A percentile compares a stretch with the other conserved stretches of the same genome.
Conservation (phyloP, 108 stramenopile genomes). For the Seminavis robusta region DNA sequence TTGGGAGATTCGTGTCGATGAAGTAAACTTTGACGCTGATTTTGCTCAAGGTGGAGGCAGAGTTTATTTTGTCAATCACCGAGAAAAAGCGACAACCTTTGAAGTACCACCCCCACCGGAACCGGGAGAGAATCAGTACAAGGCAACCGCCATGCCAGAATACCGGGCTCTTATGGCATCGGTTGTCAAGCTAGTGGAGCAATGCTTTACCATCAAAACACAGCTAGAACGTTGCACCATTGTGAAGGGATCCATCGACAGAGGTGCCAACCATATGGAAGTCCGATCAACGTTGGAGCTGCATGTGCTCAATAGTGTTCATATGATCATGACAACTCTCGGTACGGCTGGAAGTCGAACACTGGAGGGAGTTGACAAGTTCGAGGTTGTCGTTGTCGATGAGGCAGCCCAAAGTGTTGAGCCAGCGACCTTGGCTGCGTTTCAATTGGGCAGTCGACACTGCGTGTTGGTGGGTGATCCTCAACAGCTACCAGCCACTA, state of each 20-base stretch:
- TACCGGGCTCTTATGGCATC: slow-evolving; percentile 56
- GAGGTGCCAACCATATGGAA: slow-evolving; percentile 37
- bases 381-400: slow-evolving; percentile 97
- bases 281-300: slow-evolving; percentile 60
- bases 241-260: slow-evolving; percentile 37
- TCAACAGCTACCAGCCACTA: slow-evolving; percentile 97
- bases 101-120: slow-evolving; percentile 81
- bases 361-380: slow-evolving; percentile 79
- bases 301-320: slow-evolving; percentile 84
- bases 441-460: slow-evolving; percentile 84
- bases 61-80: slow-evolving; percentile 89
- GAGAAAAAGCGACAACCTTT: slow-evolving; percentile 66
- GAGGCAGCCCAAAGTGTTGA: slow-evolving; percentile 98
- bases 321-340: slow-evolving; percentile 96
- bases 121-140: slow-evolving; percentile 59
- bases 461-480: slow-evolving; percentile 96
- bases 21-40: slow-evolving; percentile 44
- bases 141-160: slow-evolving; percentile 73
- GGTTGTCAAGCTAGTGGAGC: slow-evolving; percentile 78
- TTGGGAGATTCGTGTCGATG: slow-evolving; percentile 93
- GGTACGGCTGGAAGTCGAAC: slow-evolving; percentile 86
- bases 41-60: no score
- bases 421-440: slow-evolving; percentile 90
- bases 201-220: slow-evolving; percentile 56
- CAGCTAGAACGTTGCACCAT: slow-evolving; percentile 68